Conservation (phyloP, 176 grass and related monocot genomes). For the Zizania latifolia region DNA sequence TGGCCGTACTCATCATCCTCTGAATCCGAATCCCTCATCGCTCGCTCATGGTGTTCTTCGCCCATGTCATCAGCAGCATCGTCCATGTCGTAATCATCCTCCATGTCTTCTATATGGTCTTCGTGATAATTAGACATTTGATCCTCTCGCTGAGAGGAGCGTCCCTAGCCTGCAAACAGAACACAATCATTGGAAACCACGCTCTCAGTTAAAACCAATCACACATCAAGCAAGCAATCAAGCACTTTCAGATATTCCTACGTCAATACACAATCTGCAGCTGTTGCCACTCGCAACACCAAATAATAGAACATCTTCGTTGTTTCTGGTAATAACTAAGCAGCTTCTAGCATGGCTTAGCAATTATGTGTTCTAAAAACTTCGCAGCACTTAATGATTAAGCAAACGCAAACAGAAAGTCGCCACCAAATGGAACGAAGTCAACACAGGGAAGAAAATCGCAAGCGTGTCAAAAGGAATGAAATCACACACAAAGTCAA, state of each 20-base stretch:
- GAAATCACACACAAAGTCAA: too few relatives aligned
- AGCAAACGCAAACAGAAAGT: too few relatives aligned
- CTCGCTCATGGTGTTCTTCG: conserved; percentile 55
- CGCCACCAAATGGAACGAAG: too few relatives aligned
- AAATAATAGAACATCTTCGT: neutral
- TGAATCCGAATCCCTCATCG: conserved; percentile 59
- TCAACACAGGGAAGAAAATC: too few relatives aligned
- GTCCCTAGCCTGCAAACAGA: conserved; percentile 32
- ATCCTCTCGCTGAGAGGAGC: conserved; percentile 11
- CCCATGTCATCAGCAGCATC: conserved; percentile 59
- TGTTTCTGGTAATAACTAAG: too few relatives aligned
- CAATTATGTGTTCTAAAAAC: too few relatives aligned
- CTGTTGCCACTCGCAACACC: neutral
- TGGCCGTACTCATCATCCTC: conserved; percentile 63
- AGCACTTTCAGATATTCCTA: neutral
- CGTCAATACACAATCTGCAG: neutral
- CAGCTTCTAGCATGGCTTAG: too few relatives aligned
- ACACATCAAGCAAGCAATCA: neutral
- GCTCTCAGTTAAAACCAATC: neutral
- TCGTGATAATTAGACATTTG: conserved; percentile 64
- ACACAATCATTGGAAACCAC: conserved; percentile 3
- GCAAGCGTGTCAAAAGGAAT: too few relatives aligned
- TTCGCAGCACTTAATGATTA: too few relatives aligned
- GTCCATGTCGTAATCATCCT: conserved; percentile 77
- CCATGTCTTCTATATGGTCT: conserved; percentile 67